A percentile compares a stretch with the other conserved stretches of the same genome.
Conservation (phyloP, 164 flowering plant genomes). For the Saururus chinensis region DNA sequence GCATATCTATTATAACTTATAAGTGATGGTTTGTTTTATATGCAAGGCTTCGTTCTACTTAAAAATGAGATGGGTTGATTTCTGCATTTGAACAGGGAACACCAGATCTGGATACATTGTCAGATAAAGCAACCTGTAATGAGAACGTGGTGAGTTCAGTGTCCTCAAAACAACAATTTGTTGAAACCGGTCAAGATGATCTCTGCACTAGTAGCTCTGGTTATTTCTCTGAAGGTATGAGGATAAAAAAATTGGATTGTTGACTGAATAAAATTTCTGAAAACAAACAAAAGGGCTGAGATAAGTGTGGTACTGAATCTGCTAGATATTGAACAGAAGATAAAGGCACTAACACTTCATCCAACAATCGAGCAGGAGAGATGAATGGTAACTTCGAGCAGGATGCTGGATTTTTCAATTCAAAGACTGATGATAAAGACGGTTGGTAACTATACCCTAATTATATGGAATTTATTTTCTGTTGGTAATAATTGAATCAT, state of each 20-base stretch:
- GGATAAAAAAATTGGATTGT: neutral
- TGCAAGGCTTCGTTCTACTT: no score
- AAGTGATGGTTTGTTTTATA: no score
- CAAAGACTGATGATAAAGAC: conserved; percentile 6
- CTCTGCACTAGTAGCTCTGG: no score
- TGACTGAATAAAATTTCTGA: no score
- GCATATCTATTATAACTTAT: no score
- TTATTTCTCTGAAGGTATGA: neutral
- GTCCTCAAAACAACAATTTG: neutral
- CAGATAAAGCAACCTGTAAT: conserved; percentile 1
- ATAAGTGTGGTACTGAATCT: conserved; percentile 4
- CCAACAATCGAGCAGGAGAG: neutral
- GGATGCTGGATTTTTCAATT: conserved; percentile 6
- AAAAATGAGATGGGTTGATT: neutral
- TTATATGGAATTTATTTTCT: no score
- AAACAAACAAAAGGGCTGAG: no score
- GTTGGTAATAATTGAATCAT: no score
- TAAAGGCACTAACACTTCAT: conserved; percentile 6
- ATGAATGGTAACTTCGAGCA: neutral
- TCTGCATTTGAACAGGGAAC: conserved; percentile 1
- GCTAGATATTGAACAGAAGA: neutral
- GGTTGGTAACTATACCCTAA: no score
- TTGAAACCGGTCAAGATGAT: neutral
- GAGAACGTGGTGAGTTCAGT: neutral
- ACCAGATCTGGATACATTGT: neutral